Evolutionary conservation across 352 stramenopile genomes (phyloP), one percentile per base, ranked within the genome.

Genomic region (Phytopythium aichiense): DNA sequence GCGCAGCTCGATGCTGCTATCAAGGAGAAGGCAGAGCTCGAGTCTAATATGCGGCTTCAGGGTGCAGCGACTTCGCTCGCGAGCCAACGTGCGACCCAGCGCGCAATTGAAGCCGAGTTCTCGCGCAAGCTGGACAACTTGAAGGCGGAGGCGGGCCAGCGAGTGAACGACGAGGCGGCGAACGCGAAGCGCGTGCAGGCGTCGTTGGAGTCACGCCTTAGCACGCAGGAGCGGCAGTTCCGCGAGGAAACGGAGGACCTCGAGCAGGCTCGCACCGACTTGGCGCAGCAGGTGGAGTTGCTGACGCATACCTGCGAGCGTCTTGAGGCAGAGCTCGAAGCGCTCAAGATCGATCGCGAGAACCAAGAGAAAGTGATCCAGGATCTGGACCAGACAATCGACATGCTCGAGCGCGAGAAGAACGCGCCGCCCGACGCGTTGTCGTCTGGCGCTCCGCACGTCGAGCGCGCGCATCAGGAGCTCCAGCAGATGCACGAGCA

Each of bases 131-230:
- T 87, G n/a, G 78, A 87, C 56, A 68, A 70, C 16, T 55, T 77
- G 23, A 70, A 73, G 43, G 51, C 28, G 25, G 72, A 87, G 0
- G 67, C 87, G 46, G 65, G 73, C 23, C 72, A 61, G 25, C 71
- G 74, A 6, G 55, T 87, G 30, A 53, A 72, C 16, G 71, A 84
- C 42, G 78, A 84, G 55, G 64, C 72, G 45, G 69, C 77, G 20
- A 81, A 84, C 25, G 66, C 66, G 18, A 64, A 66, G 16, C 72
- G 71, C n/a, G 65, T 88, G n/a, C 69, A 86, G 53, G 63, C 52
- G 55, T 56, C 64, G 43, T 46, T 79, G 49, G 69, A 77, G 33
- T 77, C 50, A 4, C 80, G 64, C 55, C 53, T 72, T 18, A 59
- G 61, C 38, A 48, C 46, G 51, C 61, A 72, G 53, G 37, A 69